phyloP scores from a whole-genome alignment of 176 grass and related monocot genomes.

The Leersia perrieri region DNA sequence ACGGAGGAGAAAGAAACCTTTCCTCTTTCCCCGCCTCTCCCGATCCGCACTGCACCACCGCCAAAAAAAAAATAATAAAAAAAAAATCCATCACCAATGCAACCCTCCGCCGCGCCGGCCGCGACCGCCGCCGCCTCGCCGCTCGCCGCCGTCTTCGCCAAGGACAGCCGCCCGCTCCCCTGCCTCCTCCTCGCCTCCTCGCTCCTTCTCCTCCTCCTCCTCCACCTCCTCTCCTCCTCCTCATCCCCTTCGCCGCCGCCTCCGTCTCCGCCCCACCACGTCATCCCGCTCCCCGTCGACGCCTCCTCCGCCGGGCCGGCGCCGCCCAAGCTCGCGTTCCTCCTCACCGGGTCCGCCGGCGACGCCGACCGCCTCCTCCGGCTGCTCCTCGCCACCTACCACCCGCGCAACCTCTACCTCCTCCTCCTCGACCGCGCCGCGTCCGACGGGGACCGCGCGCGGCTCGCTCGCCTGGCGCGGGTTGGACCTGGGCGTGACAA shows the following conservation, averaged over 20 bases:
- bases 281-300: slow-evolving; percentile 14
- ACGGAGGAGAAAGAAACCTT: neutral
- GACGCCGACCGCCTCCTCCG: slow-evolving; percentile 77
- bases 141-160: slow-evolving; percentile 50
- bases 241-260: slow-evolving; percentile 34
- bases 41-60: neutral
- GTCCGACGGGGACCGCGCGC: slow-evolving; percentile 44
- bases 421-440: slow-evolving; percentile 86
- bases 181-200: slow-evolving; percentile 65
- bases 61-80: too few species aligned
- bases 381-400: slow-evolving; percentile 72
- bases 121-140: slow-evolving; percentile 22
- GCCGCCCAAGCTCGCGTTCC: slow-evolving; percentile 65
- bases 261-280: slow-evolving; percentile 12
- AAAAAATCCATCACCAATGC: slow-evolving; percentile 21
- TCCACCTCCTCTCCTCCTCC: slow-evolving; percentile 38
- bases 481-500: slow-evolving; percentile 34
- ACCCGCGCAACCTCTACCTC: slow-evolving; percentile 81
- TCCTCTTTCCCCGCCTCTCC: slow-evolving; percentile 5
- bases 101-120: slow-evolving; percentile 33
- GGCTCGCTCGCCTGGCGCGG: slow-evolving; percentile 40
- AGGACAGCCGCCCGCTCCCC: slow-evolving; percentile 69
- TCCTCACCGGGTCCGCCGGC: slow-evolving; percentile 72
- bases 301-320: slow-evolving; percentile 39
- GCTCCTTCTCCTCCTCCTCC: slow-evolving; percentile 67